Evolutionary conservation across 2,329 filamentous ascomycete genomes (phyloP).

Genomic region (Pseudogymnoascus sp.): DNA sequence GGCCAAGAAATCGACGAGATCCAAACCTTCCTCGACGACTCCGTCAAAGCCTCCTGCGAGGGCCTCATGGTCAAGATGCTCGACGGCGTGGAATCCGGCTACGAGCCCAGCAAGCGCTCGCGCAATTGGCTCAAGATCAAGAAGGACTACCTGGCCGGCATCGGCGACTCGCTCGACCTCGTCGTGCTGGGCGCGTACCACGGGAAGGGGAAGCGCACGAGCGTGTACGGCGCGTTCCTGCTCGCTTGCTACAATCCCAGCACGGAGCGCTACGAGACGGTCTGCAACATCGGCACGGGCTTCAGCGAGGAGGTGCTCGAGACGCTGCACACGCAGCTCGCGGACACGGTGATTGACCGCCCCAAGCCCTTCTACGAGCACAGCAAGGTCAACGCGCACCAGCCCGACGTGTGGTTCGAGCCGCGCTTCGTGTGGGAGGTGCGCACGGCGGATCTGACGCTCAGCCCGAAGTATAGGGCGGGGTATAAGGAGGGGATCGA

Average conservation of each 20-base stretch:
- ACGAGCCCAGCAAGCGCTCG: conserved; percentile 91
- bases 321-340: conserved; percentile 69
- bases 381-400: conserved; percentile 74
- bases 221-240: conserved; percentile 90
- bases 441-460: conserved; percentile 88
- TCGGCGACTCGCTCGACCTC: conserved; percentile 92
- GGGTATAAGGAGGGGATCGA: conserved; percentile 74
- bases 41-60: conserved; percentile 91
- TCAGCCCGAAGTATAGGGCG: conserved; percentile 90
- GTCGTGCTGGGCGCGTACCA: conserved; percentile 92
- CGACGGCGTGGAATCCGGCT: conserved; percentile 83
- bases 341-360: conserved; percentile 71
- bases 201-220: conserved; percentile 91
- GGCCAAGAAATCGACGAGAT: conserved; percentile 89
- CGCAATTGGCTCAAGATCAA: conserved; percentile 99
- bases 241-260: conserved; percentile 83
- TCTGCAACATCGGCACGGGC: conserved; percentile 97
- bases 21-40: conserved; percentile 84
- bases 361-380: conserved; percentile 94
- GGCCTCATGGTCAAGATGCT: conserved; percentile 99
- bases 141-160: conserved; percentile 90
- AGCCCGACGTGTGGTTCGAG: conserved; percentile 98
- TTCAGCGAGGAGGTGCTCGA: conserved; percentile 95
- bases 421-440: conserved; percentile 94
- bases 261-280: conserved; percentile 79